Conservation (phyloP, 148 eudicot species). For the Talinum fruticosum region DNA sequence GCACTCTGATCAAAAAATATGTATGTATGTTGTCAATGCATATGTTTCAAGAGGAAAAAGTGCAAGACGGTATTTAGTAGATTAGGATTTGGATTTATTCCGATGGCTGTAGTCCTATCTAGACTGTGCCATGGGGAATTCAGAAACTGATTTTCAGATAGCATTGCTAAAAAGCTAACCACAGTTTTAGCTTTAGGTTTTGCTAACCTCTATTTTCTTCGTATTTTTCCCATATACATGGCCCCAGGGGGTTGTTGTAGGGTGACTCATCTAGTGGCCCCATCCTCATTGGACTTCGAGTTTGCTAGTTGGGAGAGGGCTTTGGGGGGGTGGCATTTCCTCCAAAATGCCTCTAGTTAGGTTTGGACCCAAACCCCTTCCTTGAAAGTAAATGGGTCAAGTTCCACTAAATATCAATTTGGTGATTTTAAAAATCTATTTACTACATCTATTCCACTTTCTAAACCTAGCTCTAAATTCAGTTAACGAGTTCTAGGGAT, state of each 20-base stretch:
- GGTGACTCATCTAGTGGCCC: neutral
- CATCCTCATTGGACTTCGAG: neutral
- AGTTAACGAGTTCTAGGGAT: neutral
- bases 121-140: neutral
- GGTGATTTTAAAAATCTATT: neutral
- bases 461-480: neutral
- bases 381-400: neutral
- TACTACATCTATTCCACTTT: neutral
- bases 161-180: neutral
- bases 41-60: neutral
- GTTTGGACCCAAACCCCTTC: neutral
- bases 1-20: neutral
- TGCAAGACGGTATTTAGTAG: neutral
- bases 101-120: neutral
- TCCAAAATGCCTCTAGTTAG: neutral
- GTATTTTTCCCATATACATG: no score
- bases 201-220: neutral
- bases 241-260: neutral
- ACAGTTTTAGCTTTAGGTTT: neutral
- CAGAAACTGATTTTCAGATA: neutral
- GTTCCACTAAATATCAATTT: neutral
- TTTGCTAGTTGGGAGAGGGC: neutral
- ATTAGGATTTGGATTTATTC: neutral
- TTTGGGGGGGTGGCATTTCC: neutral
- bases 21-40: neutral